Evolutionary conservation across 139 green algal genomes (phyloP).

Genomic region (Volvox africanus): DNA sequence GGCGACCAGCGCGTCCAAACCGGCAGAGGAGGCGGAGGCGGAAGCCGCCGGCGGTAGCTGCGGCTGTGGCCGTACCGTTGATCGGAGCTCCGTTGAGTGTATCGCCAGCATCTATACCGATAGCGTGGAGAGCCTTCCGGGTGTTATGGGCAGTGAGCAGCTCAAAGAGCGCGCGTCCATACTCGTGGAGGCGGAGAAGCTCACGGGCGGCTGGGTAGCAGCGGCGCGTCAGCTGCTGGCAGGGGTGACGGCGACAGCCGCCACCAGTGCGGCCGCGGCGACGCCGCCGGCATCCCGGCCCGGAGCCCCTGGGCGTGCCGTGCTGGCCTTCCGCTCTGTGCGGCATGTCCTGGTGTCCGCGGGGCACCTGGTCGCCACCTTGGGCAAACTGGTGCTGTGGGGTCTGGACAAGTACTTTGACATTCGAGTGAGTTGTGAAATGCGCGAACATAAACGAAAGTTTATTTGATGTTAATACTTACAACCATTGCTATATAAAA

Average conservation of each 20-base stretch:
- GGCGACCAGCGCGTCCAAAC: neutral
- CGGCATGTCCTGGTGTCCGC: slow-evolving; percentile 39
- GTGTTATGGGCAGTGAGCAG: neutral
- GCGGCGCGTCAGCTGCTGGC: slow-evolving; percentile 28
- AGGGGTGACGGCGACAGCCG: neutral
- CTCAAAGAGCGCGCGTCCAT: neutral
- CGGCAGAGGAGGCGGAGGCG: neutral
- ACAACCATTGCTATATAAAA: too few relatives aligned
- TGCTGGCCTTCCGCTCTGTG: neutral
- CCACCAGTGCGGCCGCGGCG: too few relatives aligned
- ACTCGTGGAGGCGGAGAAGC: slow-evolving; percentile 21
- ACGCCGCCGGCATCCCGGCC: neutral
- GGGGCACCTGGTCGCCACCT: slow-evolving; percentile 28
- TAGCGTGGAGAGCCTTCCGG: neutral
- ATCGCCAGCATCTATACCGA: neutral
- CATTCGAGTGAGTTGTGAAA: slow-evolving; percentile 11
- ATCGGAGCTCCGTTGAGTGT: neutral
- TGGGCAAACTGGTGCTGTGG: slow-evolving; percentile 49
- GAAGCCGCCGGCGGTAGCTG: neutral
- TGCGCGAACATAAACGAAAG: too few relatives aligned
- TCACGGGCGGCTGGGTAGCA: slow-evolving; percentile 42
- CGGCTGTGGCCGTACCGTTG: neutral
- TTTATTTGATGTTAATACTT: too few relatives aligned
- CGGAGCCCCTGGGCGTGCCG: too few relatives aligned
- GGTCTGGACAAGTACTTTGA: slow-evolving; percentile 35